These are phyloP conservation scores for Colletotrichum sp. DNA, from an alignment of 2,329 filamentous ascomycete genomes.

Conservation along the genomic window DNA sequence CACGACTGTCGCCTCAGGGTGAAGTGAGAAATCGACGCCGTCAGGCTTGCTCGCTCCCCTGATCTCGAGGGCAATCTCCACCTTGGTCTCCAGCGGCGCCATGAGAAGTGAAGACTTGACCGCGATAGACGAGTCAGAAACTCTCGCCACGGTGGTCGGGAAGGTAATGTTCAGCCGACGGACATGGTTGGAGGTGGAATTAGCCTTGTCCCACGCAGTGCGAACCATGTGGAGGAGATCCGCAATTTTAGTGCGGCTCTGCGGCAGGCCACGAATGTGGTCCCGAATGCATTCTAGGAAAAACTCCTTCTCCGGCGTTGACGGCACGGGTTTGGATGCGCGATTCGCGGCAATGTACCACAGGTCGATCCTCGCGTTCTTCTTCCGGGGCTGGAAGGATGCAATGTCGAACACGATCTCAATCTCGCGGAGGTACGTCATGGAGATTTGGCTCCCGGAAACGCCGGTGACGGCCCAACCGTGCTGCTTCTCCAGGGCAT, in stretches of 20 bases:
- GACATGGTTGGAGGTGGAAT: conserved; percentile 63
- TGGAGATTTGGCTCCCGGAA: conserved; percentile 67
- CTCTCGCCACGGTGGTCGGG: conserved; percentile 67
- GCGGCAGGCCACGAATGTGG: conserved; percentile 66
- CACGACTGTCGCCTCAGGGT: conserved; percentile 64
- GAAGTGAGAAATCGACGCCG: conserved; percentile 60
- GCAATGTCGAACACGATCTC: conserved; percentile 74
- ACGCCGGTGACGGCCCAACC: conserved; percentile 77
- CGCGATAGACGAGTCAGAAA: conserved; percentile 68
- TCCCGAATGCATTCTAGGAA: conserved; percentile 76
- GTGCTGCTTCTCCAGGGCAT: conserved; percentile 67
- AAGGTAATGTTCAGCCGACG: conserved; percentile 66
- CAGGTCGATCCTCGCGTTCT: conserved; percentile 67
- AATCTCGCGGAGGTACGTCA: conserved; percentile 75
- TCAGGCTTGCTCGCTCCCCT: conserved; percentile 47
- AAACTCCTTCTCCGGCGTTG: conserved; percentile 74
- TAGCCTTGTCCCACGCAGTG: conserved; percentile 70
- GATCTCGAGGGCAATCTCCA: conserved; percentile 67
- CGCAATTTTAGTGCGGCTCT: conserved; percentile 60
- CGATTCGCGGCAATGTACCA: conserved; percentile 70
- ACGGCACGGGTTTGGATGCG: conserved; percentile 56
- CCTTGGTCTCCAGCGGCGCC: conserved; percentile 68
- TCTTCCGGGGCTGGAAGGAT: conserved; percentile 56
- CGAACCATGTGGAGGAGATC: conserved; percentile 65
- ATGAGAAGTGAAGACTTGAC: conserved; percentile 69